Base-by-base conservation (phyloP, 805 yeast genomes). In the Candida railenensis region DNA sequence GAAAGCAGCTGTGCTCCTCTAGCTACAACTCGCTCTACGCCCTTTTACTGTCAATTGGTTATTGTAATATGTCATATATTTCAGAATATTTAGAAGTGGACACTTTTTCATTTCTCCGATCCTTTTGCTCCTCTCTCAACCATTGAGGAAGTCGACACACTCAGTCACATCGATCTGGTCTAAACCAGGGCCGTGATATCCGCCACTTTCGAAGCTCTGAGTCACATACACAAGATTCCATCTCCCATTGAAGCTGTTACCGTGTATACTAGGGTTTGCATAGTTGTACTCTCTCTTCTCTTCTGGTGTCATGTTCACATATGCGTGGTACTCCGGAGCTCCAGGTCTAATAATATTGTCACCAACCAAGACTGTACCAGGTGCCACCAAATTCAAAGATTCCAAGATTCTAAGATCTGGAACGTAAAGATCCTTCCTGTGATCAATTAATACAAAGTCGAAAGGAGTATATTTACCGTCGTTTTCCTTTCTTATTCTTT, bases 341-440 rank as follows among this genome's bases (percentile, higher is more conserved):
- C 76, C 77, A 2, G 73, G 71, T 1, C 8, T 9, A 19, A 52
- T 30, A 5, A 67, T 62, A 48, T 72, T 72, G 48, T 73, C 76
- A 3, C 76, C 77, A 40, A 61, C 55, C 21, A 75, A 53, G 3
- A 59, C 48, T 1, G 78, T 63, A 0, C 76, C 78, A 5, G 67
- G 67, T 0, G 63, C 66, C 37, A 75, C 57, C 43, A 72, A 57
- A 12, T 69, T 66, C 37, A 70, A 50, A 0, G 74, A 51, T 48
- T 75, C 80, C 34, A 73, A 50, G 3, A 71, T 62, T 30, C 78
- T 55, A 28, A 73, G 55, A 47, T 74, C 78, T 3, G 77, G 70
- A 20, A 71, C 59, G 48, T 73, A 75, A 40, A 52, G 40, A 14
- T 61, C 61, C 45, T 69, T 68, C 54, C 61, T 55, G 49, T 74